A percentile compares a stretch with the other conserved stretches of the same genome.
Evolutionary conservation across 768 basidiomycete species (phyloP).

Genomic region (Calocybe gangraenosa): DNA sequence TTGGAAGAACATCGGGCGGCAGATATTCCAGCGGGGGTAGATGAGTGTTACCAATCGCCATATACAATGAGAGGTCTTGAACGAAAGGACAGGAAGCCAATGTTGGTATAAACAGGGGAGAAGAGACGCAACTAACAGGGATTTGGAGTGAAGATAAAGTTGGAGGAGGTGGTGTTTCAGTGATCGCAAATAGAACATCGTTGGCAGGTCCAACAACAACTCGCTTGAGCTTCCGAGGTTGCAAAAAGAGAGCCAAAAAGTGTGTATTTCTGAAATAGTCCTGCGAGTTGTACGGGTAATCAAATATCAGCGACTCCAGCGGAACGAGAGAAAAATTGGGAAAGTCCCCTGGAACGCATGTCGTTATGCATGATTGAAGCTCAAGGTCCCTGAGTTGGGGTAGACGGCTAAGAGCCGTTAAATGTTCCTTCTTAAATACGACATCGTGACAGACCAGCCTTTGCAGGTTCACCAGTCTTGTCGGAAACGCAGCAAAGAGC

Average conservation of each 20-base stretch:
- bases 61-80: constrained; percentile 11
- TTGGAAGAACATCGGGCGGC: constrained; percentile 15
- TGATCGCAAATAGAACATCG: constrained; percentile 12
- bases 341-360: constrained; percentile 9
- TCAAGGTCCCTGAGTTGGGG: constrained; percentile 15
- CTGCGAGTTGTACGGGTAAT: constrained; percentile 12
- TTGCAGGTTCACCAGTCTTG: constrained; percentile 7
- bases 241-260: constrained; percentile 13
- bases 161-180: constrained; percentile 2
- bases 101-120: constrained; percentile 9
- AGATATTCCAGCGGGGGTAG: constrained; percentile 11
- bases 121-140: constrained; percentile 13
- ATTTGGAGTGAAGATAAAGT: constrained; percentile 14
- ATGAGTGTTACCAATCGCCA: constrained; percentile 9
- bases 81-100: constrained; percentile 8
- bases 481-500: constrained; percentile 13
- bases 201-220: constrained; percentile 10
- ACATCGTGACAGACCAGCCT: constrained; percentile 17
- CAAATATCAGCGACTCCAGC: constrained; percentile 11
- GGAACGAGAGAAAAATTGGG: constrained; percentile 9
- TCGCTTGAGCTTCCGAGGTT: constrained; percentile 9
- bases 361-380: constrained; percentile 15
- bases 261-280: constrained; percentile 5
- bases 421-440: constrained; percentile 7
- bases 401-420: constrained; percentile 10